Base-by-base conservation (phyloP, 371 early-diverging fungal genomes). In the Haplosporangium sp. region DNA sequence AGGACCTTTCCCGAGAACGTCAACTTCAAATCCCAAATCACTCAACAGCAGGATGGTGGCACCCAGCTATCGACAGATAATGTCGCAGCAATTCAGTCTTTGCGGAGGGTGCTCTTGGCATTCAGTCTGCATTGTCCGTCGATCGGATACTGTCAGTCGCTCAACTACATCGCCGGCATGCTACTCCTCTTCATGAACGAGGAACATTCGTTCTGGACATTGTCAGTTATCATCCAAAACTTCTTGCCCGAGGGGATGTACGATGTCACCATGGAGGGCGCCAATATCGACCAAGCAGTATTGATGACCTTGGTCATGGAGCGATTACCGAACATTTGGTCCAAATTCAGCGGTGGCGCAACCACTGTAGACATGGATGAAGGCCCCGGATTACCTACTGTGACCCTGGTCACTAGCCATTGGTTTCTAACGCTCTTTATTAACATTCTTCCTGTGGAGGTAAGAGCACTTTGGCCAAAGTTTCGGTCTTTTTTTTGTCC, bases 401-500 rank as follows among this genome's bases (percentile, higher is more conserved):
- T 95, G 29, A 91, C 90, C 1, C 83, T 94, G 55, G 89, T 93
- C 14, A 93, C 93, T 8, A 92, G 89, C 52, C 94, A 90, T 55
- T 95, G 96, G 96, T 93, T 95, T 69, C 74, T 93, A 68, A 93
- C 95, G 0, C 73, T 94, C 6, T 95, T 92, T 65, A 90, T 94
- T 62, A 91, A 92, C 61, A 87, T 92, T 38, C 74, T 94, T 23
- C 96, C 96, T 0, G 84, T 90, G 14, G 94, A 93, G 84, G 90
- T 87, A 84, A 74, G 59, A 42, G 29, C 29, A 29, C 4, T 4
- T 29, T 29, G 29, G 4, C 29, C 29, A 6, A 37, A 5, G 38
- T 36, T 7, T n/a, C 42, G 10, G 8, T 21, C 21, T 51, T 59
- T 37, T 37, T 20, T 29, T 9, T 16, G 29, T 5, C 13, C 14